Conservation (phyloP, 1,284 basidiomycete genomes). For the Sanghuangporus baumii region DNA sequence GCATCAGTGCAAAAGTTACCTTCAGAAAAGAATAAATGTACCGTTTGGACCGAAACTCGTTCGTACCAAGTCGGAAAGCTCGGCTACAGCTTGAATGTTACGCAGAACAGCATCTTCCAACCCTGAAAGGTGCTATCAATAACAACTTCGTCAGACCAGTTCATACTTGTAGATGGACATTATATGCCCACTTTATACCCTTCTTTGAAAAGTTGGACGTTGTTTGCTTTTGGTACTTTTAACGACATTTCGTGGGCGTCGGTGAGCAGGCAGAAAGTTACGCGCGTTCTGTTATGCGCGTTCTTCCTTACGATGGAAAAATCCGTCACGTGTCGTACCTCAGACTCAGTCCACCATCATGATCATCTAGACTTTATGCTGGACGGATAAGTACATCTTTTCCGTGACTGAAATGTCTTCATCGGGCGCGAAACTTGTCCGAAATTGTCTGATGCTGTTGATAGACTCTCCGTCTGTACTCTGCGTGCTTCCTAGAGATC, state of each 20-base stretch:
- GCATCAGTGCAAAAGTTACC: not conserved
- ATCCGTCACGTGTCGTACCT: too few species aligned
- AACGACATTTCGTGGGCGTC: conserved; percentile 61
- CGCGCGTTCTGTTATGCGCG: not conserved
- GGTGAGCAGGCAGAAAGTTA: not conserved
- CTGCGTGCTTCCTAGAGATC: conserved; percentile 33
- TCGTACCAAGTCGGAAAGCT: conserved; percentile 92
- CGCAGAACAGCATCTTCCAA: conserved; percentile 91
- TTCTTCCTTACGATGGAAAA: not conserved
- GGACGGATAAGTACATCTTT: not conserved
- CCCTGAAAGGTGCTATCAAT: conserved; percentile 74
- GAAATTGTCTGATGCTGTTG: conserved; percentile 20
- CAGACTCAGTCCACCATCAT: too few species aligned
- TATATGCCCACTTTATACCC: conserved; percentile 71
- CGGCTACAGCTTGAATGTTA: conserved; percentile 93
- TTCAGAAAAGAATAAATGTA: conserved; percentile 32
- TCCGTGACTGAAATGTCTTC: not conserved
- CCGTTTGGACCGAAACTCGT: conserved; percentile 97
- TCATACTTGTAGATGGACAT: not conserved
- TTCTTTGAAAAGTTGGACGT: conserved; percentile 91
- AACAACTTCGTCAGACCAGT: not conserved
- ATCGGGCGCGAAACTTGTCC: too few species aligned
- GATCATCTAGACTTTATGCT: not conserved
- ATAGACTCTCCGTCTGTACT: conserved; percentile 32
- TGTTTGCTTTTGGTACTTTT: conserved; percentile 89